A percentile compares a stretch with the other conserved stretches of the same genome.
phyloP scores from a whole-genome alignment of 805 yeast genomes.

The Metschnikowia bowlesiae region DNA sequence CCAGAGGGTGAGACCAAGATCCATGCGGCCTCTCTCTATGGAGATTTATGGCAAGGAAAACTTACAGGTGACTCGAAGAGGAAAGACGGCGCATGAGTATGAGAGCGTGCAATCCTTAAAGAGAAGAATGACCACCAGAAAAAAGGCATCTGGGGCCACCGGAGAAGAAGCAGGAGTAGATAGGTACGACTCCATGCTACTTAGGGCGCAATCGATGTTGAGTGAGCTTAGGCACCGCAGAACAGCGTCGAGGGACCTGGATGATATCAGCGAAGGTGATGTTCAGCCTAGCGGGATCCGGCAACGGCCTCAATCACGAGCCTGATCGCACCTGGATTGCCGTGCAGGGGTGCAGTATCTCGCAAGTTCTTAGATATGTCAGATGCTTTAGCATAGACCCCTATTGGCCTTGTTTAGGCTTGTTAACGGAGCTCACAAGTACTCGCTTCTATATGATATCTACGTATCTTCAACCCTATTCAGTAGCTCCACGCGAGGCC shows the following conservation, averaged over 20 bases:
- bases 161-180: constrained; percentile 4
- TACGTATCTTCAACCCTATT: too few relatives aligned
- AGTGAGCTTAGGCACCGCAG: constrained; percentile 24
- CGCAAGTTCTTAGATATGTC: not conserved
- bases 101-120: constrained; percentile 37
- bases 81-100: constrained; percentile 17
- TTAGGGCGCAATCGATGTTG: constrained; percentile 40
- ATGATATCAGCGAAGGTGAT: not conserved
- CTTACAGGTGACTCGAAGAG: constrained; percentile 2
- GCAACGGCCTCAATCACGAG: constrained; percentile 2
- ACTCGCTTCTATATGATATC: too few relatives aligned
- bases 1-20: not conserved
- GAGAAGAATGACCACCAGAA: constrained; percentile 35
- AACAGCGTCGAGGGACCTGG: constrained; percentile 1
- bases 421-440: too few relatives aligned
- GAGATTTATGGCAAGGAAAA: constrained; percentile 4
- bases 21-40: constrained; percentile 3
- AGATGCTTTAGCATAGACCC: not conserved
- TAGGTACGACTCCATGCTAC: constrained; percentile 20
- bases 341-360: not conserved
- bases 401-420: too few relatives aligned
- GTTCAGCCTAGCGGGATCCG: not conserved
- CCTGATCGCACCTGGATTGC: not conserved
- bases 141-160: constrained; percentile 21
- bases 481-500: too few relatives aligned